phyloP scores from a whole-genome alignment of 805 yeast genomes.

The Ogataea pini region DNA sequence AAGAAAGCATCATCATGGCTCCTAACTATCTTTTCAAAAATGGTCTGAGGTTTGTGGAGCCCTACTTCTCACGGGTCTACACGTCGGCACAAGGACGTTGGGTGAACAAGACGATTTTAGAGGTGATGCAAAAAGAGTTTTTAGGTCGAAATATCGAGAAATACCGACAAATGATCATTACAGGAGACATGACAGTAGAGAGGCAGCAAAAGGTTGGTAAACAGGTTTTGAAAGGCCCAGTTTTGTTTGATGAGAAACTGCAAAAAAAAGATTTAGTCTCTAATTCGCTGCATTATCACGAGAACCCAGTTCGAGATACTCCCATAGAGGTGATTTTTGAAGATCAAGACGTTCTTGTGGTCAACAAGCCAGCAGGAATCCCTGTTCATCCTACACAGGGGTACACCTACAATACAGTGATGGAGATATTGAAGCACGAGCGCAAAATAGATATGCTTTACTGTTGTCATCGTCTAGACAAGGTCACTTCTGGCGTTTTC shows the following conservation, averaged over 20 bases:
- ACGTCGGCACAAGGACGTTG: slow-evolving; percentile 14
- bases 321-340: slow-evolving; percentile 35
- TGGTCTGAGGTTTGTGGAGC: slow-evolving; percentile 20
- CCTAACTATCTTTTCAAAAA: slow-evolving; percentile 7
- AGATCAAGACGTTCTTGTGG: slow-evolving; percentile 42
- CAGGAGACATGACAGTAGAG: slow-evolving; percentile 18
- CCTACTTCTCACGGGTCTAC: slow-evolving; percentile 18
- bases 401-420: slow-evolving; percentile 44
- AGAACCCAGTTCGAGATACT: slow-evolving; percentile 39
- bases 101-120: slow-evolving; percentile 17
- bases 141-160: slow-evolving; percentile 17
- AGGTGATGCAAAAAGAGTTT: slow-evolving; percentile 19
- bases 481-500: slow-evolving; percentile 51
- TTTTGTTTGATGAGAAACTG: slow-evolving; percentile 16
- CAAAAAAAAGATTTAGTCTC: slow-evolving; percentile 25
- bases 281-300: slow-evolving; percentile 46
- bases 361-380: slow-evolving; percentile 53
- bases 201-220: background rate
- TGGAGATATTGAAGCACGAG: slow-evolving; percentile 42
- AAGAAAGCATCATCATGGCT: background rate
- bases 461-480: slow-evolving; percentile 52
- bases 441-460: slow-evolving; percentile 18
- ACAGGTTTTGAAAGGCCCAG: slow-evolving; percentile 11
- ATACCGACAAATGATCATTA: slow-evolving; percentile 14
- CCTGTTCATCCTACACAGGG: slow-evolving; percentile 56